These are phyloP conservation scores for Colletotrichum tanaceti DNA, from an alignment of 2,329 filamentous ascomycete genomes.

Conservation along the genomic window DNA sequence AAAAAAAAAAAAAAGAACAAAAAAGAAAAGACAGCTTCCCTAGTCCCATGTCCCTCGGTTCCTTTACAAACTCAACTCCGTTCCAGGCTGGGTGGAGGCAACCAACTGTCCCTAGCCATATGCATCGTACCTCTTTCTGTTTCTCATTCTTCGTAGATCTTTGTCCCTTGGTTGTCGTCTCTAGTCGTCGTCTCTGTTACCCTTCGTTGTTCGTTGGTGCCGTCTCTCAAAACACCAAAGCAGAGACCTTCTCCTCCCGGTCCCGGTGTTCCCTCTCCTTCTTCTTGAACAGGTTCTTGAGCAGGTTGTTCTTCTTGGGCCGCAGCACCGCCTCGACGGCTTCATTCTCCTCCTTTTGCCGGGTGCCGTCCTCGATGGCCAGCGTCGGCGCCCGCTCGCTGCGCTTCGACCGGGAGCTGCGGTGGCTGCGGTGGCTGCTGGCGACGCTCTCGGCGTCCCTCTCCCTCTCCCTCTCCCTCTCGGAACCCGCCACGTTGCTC, in stretches of 20 bases:
- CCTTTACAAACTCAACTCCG: slow-evolving; percentile 38
- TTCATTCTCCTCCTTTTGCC: slow-evolving; percentile 49
- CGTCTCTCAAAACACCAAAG: slow-evolving; percentile 36
- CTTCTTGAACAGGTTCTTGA: slow-evolving; percentile 69
- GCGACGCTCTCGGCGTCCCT: slow-evolving; percentile 52
- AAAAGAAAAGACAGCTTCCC: not conserved
- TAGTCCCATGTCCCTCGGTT: not conserved
- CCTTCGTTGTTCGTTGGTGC: slow-evolving; percentile 17
- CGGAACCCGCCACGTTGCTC: slow-evolving; percentile 41
- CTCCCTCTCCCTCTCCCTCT: slow-evolving; percentile 43
- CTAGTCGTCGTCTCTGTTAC: not conserved
- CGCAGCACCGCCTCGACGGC: slow-evolving; percentile 55
- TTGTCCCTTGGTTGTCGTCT: too few species aligned
- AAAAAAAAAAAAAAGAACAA: slow-evolving; percentile 1
- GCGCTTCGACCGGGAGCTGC: slow-evolving; percentile 47
- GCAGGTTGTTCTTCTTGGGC: slow-evolving; percentile 66
- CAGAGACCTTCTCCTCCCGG: slow-evolving; percentile 42
- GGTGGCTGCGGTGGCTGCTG: slow-evolving; percentile 52
- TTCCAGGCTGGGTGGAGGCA: slow-evolving; percentile 33
- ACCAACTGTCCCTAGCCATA: slow-evolving; percentile 24
- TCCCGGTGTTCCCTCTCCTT: slow-evolving; percentile 58
- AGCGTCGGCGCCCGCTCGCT: slow-evolving; percentile 48
- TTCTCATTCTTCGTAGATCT: slow-evolving; percentile 6
- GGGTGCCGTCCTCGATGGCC: slow-evolving; percentile 53
- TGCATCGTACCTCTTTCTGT: slow-evolving; percentile 33